These are phyloP conservation scores for Sphagnum fallax DNA, from an alignment of 228 moss, liverwort and hornwort genomes.

Conservation along the genomic window DNA sequence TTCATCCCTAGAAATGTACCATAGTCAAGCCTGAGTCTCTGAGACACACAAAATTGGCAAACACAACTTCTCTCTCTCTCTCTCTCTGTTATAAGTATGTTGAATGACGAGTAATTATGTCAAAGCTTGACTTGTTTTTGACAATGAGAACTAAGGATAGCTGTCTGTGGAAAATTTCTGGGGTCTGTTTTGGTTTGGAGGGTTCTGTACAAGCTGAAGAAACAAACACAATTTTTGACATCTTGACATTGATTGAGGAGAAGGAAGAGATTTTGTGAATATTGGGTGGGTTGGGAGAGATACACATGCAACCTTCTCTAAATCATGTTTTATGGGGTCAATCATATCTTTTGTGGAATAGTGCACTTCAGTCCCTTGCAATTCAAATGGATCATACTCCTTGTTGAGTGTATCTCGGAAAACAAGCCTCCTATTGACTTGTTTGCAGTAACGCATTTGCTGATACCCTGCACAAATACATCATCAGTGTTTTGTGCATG, in stretches of 20 bases:
- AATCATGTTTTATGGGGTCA: slow-evolving; percentile 51
- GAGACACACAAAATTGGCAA: too few species aligned
- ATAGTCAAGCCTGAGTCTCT: neutral
- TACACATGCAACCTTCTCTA: slow-evolving; percentile 27
- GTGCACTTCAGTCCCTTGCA: slow-evolving; percentile 32
- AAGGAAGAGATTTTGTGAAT: too few species aligned
- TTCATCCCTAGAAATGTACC: neutral
- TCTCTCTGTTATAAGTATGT: too few species aligned
- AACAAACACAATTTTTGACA: too few species aligned
- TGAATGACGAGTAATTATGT: too few species aligned
- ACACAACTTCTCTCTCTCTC: neutral
- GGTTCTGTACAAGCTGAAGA: too few species aligned
- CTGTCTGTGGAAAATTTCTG: too few species aligned
- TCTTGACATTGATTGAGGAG: too few species aligned
- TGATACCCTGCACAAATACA: slow-evolving; percentile 22
- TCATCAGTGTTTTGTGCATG: neutral
- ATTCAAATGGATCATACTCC: slow-evolving; percentile 44
- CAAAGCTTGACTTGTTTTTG: neutral
- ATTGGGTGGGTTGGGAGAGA: too few species aligned
- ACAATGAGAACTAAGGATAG: neutral
- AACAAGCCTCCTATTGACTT: slow-evolving; percentile 16
- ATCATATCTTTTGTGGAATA: slow-evolving; percentile 26
- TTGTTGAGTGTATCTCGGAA: slow-evolving; percentile 38
- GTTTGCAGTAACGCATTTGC: slow-evolving; percentile 52
- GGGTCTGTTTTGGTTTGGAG: too few species aligned